These are phyloP conservation scores for Fusarium sulawesiense DNA, from an alignment of 2,329 filamentous ascomycete genomes.

Conservation along the genomic window DNA sequence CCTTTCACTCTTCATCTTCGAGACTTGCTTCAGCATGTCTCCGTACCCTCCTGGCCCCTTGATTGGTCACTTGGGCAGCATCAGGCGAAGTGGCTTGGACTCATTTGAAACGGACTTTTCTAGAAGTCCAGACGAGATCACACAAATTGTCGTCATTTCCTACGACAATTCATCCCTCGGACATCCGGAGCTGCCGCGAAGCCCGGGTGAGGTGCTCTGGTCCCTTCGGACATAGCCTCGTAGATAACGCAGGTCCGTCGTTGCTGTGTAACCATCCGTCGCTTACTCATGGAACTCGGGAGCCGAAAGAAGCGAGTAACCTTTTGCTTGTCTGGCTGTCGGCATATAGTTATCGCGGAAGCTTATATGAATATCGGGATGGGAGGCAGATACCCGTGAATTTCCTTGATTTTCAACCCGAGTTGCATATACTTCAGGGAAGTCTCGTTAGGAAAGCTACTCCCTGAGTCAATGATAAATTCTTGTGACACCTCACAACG, in stretches of 20 bases:
- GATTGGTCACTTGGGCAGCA: neutral
- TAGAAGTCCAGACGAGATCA: neutral
- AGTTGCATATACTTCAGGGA: neutral
- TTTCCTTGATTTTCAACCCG: neutral
- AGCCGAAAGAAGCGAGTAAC: neutral
- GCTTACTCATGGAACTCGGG: neutral
- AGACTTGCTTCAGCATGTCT: too few relatives aligned
- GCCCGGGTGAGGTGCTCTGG: too few relatives aligned
- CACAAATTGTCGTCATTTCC: neutral
- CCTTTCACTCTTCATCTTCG: neutral
- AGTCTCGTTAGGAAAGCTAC: too few relatives aligned
- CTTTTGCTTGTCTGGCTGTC: neutral
- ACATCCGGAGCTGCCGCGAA: neutral
- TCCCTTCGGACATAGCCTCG: neutral
- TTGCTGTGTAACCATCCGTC: neutral
- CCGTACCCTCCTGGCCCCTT: neutral
- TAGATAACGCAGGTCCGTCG: neutral
- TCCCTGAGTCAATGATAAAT: too few relatives aligned
- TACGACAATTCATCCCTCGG: accelerated
- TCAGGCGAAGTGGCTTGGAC: too few relatives aligned
- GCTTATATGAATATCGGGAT: accelerated
- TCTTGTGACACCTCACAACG: too few relatives aligned
- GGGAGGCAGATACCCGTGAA: neutral
- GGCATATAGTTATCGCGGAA: neutral
- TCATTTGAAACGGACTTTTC: neutral